Conservation (phyloP, 352 stramenopile species). For the Phytopythium kandeliae region DNA sequence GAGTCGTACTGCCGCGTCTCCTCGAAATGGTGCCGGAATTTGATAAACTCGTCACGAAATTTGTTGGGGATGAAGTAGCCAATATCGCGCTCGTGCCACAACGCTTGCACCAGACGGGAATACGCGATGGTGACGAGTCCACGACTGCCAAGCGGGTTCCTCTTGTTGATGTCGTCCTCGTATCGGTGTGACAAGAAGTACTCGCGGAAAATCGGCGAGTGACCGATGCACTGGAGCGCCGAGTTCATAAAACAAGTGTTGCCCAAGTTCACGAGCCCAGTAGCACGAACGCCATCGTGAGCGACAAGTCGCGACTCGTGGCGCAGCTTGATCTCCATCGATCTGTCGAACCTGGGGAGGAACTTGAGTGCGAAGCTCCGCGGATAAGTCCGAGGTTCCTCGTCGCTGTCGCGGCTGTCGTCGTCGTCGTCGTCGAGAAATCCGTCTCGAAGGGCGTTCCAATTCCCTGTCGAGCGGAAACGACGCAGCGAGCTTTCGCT, state of each 20-base stretch:
- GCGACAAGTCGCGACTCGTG: constrained; percentile 22
- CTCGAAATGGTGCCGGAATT: constrained; percentile 57
- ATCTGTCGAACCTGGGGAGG: constrained; percentile 1
- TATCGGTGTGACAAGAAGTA: constrained; percentile 95
- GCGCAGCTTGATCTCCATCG: constrained; percentile 13
- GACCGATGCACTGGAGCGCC: constrained; percentile 89
- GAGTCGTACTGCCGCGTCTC: constrained; percentile 93
- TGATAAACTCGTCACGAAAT: constrained; percentile 71
- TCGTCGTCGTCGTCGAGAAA: constrained; percentile 24
- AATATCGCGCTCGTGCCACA: constrained; percentile 56
- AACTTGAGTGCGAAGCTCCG: constrained; percentile 3
- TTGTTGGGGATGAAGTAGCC: constrained; percentile 38
- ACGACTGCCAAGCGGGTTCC: constrained; percentile 90
- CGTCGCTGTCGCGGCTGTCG: constrained; percentile 5
- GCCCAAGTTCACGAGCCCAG: constrained; percentile 72
- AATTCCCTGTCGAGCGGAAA: constrained; percentile 28
- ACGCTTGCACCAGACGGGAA: constrained; percentile 56
- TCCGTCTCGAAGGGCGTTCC: constrained; percentile 21
- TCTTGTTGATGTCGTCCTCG: constrained; percentile 91
- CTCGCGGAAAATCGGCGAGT: constrained; percentile 91
- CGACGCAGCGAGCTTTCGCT: constrained; percentile 25
- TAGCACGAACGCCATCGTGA: constrained; percentile 43
- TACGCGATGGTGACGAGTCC: constrained; percentile 90
- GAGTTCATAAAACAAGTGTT: constrained; percentile 90
- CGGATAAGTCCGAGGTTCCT: not conserved